Evolutionary conservation across 768 basidiomycete genomes (phyloP).

Genomic region (Agrocybe chaxingu): DNA sequence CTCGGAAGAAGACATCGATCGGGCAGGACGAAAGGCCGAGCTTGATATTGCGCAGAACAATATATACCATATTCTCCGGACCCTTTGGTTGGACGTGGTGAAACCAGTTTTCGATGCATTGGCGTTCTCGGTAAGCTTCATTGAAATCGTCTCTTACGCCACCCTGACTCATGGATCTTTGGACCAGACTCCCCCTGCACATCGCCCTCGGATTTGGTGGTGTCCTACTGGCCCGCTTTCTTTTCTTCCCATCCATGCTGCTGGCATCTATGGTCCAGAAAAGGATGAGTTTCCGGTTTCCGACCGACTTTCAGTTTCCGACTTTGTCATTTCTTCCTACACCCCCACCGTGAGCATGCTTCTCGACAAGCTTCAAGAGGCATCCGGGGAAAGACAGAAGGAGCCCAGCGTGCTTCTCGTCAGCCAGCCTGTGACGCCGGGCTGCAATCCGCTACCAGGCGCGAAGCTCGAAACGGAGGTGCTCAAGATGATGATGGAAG

Average conservation of each 20-base stretch:
- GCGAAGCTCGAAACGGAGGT: constrained; percentile 6
- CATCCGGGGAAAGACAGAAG: neutral
- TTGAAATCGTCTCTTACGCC: neutral
- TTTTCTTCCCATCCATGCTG: constrained; percentile 34
- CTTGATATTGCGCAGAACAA: neutral
- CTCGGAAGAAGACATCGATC: neutral
- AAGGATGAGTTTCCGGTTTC: neutral
- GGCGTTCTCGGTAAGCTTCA: neutral
- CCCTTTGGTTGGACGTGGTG: constrained; percentile 2
- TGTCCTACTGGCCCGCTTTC: constrained; percentile 18
- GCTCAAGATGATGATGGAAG: neutral
- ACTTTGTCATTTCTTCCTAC: constrained; percentile 20
- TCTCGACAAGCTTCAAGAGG: neutral
- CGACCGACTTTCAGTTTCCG: neutral
- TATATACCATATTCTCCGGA: neutral
- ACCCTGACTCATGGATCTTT: neutral
- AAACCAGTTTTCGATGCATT: neutral
- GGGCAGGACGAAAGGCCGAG: neutral
- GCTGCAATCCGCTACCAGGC: constrained; percentile 8
- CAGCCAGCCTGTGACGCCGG: no score
- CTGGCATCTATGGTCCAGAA: constrained; percentile 21
- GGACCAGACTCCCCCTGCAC: neutral
- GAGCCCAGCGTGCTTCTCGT: no score
- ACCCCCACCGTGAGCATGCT: constrained; percentile 5
- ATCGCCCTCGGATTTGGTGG: constrained; percentile 7